Base-by-base conservation (phyloP, 2,329 filamentous ascomycete species). In the Penicillium rolfsii region DNA sequence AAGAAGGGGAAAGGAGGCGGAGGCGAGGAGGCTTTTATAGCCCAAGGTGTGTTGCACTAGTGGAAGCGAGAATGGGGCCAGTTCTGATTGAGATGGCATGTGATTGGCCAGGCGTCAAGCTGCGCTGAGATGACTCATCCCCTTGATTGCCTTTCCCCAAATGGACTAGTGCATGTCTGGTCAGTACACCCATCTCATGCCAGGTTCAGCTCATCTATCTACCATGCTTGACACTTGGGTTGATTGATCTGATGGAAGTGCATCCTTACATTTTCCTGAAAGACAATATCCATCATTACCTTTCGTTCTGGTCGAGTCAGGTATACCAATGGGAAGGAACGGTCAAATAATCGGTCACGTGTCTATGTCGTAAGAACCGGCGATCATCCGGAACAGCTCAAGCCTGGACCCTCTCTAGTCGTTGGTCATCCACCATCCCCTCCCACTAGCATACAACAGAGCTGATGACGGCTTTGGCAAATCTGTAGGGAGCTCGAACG, bases 21-120 rank as follows among this genome's bases (percentile, higher is more conserved):
- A 66, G 41, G 22, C 28, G 41, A 3, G 1, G 4, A 1, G 5
- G 8, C 33, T 28, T 64, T 72, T 75, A 72, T 76, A 75, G 63
- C 60, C 1, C 0, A 65, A 57, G 0, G 0, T 0, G 2, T 19
- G 9, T 11, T 7, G 60, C 70, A 65, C 73, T 74, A 74, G 68
- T 46, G 58, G 63, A 71, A 73, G 72, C 72, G 71, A 74, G 71
- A 41, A 49, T 57, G 63, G 59, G 46, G 33, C 38, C 12, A 14
- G 24, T 12, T n/a, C 24, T 22, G 19, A 30, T 45, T 16, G 4
- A 3, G 30, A 52, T 7, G 3, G 22, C 16, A 33, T 24, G n/a
- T 41, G 19, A 50, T 19, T 36, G 45, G 36, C 24, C 30, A 4
- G 11, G 7, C 9, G 24, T 19, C 5, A 26, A 24, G 11, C 16